These are phyloP conservation scores for Cantharellus anzutake DNA, from an alignment of 768 basidiomycete genomes.

Conservation along the genomic window DNA sequence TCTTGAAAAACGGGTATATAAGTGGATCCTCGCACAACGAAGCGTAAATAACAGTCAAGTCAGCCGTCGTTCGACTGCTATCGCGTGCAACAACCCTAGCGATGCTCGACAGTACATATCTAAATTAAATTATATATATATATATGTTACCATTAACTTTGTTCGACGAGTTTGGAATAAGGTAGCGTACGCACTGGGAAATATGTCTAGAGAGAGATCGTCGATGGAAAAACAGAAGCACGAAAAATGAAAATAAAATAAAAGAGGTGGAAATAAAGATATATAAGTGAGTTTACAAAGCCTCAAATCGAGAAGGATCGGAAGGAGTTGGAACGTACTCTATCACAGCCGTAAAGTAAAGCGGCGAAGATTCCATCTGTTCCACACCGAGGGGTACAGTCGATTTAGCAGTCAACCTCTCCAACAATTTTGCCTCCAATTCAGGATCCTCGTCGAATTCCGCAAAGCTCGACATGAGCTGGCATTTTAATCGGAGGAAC, in stretches of 20 bases:
- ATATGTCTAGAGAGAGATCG: constrained; percentile 34
- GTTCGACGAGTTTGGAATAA: not conserved
- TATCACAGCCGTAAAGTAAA: constrained; percentile 83
- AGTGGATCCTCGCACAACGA: constrained; percentile 82
- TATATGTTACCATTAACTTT: not conserved
- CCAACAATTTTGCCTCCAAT: constrained; percentile 41
- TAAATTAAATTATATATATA: constrained; percentile 16
- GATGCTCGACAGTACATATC: constrained; percentile 70
- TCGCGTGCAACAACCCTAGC: constrained; percentile 73
- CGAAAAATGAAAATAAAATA: constrained; percentile 8
- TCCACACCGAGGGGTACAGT: constrained; percentile 42
- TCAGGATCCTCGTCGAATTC: constrained; percentile 58
- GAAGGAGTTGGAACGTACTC: constrained; percentile 43
- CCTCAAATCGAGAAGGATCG: not conserved
- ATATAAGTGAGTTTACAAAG: not conserved
- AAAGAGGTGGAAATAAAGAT: too few species aligned
- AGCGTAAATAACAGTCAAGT: constrained; percentile 50
- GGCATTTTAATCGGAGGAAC: constrained; percentile 72
- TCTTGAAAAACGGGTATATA: constrained; percentile 68
- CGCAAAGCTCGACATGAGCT: constrained; percentile 72
- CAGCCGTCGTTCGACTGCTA: constrained; percentile 21
- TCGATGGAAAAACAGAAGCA: constrained; percentile 10
- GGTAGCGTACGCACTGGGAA: constrained; percentile 51
- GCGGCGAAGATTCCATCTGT: constrained; percentile 27
- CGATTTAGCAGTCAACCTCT: constrained; percentile 40